Base-by-base conservation (phyloP, 148 eudicot genomes). In the Cornus controversa region DNA sequence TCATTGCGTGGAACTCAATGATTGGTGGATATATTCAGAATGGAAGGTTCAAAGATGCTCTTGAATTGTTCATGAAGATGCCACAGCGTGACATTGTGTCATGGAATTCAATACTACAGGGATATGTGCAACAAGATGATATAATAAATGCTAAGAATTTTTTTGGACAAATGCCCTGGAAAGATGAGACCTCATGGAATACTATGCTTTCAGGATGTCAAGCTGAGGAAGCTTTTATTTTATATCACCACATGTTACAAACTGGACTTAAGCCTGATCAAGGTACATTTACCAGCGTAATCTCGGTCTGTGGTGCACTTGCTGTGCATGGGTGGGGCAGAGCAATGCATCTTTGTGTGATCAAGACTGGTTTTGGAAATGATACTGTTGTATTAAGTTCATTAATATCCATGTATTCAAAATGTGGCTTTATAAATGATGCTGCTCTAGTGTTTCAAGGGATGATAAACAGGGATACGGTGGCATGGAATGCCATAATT, bases 1-100 rank as follows among this genome's bases (percentile, higher is more conserved):
- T 81, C 67, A 84, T 91, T 73, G 86, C 86, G 0, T 91, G 93
- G 91, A 91, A 89, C 79, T 85, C 86, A 26, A 86, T 91, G 89
- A 81, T 89, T 36, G 60, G 70, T 24, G 95, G 93, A 25, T 80
- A 75, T 76, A 87, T 88, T 77, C 87, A 81, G 71, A 83, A 84
- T 73, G 84, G 86, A 42, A 83, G 78, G 37, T 67, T 91, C 16
- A 72, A 75, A n/a, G 90, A 86, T 67, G 92, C 93, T 76, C 31
- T 84, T 64, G 80, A 86, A 36, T 65, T 89, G 25, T 91, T 89
- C 77, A 75, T 25, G 22, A 82, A 84, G 66, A 91, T 89, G 90
- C 89, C 91, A 29, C 60, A 67, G 72, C 84, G 76, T 74, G 79
- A 88, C 77, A 74, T 79, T 22, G 80, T 88, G 27, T 81, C 91